Evolutionary conservation across 148 eudicot genomes (phyloP).

Genomic region (Persicaria maculosa): DNA sequence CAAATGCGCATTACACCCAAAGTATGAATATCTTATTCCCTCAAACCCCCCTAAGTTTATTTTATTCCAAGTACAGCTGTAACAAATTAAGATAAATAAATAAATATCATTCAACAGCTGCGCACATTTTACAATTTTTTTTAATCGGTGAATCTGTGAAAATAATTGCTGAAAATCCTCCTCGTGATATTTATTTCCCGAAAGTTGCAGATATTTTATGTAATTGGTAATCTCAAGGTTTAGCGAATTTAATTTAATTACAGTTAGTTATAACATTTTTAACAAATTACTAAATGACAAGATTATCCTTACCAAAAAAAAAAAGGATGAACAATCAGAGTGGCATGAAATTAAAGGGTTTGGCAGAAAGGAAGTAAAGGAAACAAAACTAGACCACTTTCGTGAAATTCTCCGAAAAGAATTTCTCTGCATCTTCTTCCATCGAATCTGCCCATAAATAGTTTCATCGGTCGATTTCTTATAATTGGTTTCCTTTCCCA

Average conservation of each 20-base stretch:
- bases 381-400: neutral
- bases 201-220: neutral
- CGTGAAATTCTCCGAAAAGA: slow-evolving; percentile 4
- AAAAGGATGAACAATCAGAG: neutral
- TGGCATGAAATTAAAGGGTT: neutral
- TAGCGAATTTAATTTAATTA: neutral
- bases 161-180: neutral
- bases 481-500: neutral
- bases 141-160: neutral
- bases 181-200: neutral
- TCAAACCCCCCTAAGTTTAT: neutral
- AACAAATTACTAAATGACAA: no score
- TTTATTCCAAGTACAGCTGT: neutral
- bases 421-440: neutral
- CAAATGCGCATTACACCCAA: neutral
- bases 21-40: slow-evolving; percentile 4
- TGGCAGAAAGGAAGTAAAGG: neutral
- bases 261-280: neutral
- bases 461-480: neutral
- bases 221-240: neutral
- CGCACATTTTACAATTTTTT: neutral
- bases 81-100: neutral
- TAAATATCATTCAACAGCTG: neutral
- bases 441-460: neutral
- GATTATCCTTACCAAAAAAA: no score